Base-by-base conservation (phyloP, 495 filamentous ascomycete genomes). In the Hypoxylon subgilvum region DNA sequence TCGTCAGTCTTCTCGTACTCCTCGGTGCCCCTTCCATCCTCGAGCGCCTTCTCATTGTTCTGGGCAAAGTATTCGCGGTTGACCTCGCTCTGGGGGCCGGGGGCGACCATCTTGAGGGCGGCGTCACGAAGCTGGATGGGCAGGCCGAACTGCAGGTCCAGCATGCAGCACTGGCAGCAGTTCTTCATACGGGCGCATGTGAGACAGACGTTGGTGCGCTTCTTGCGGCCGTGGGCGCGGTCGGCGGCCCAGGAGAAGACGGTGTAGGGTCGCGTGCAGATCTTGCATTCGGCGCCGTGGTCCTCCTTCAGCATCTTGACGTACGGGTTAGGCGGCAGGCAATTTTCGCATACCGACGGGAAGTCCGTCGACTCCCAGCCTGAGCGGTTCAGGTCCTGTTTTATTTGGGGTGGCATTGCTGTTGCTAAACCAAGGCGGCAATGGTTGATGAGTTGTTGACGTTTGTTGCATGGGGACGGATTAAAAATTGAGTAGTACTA, bases 261-360 rank as follows among this genome's bases (percentile, higher is more conserved):
- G 48, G 95, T 97, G 70, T 96, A 98, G 0, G 94, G 94, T 18
- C 94, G 87, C 18, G 95, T 97, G 73, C 94, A 98, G 62, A 90
- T 80, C 76, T 90, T 87, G 79, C 86, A 89, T 70, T 86, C 82
- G 61, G 88, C 88, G 60, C 92, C 94, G 58, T 91, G 82, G 70
- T 97, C 92, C 69, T 96, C 89, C 71, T 98, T 98, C 39, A 97
- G 79, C 92, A 98, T 97, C 72, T 97, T 93, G 35, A 98, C 94
- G 72, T 96, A 97, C 4, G 92, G 94, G 68, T 97, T 97, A 52
- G 95, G 91, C 28, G 94, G 93, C 4, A 98, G 86, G 70, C 95
- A 98, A 69, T 76, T 79, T 60, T 84, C 82, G 72, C 82, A 86
- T 31, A 87, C 80, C 3, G 83, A 84, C 25, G 84, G 85, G 69